phyloP scores from a whole-genome alignment of 148 eudicot species.

The Talinum fruticosum region DNA sequence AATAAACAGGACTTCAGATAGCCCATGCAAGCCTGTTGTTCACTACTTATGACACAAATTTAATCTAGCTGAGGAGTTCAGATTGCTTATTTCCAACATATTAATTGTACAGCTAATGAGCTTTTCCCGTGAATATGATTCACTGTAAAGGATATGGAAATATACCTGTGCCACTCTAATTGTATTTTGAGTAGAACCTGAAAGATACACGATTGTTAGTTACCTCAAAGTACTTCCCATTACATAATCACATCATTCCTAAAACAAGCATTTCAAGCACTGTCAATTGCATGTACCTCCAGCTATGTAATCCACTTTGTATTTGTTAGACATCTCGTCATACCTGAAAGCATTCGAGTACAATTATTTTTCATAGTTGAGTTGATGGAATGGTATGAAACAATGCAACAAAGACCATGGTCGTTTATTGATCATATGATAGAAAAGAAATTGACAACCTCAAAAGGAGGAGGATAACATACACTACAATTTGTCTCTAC shows the following conservation, averaged over 20 bases:
- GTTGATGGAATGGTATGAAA: background rate
- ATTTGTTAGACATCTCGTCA: constrained; percentile 76
- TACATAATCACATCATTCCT: background rate
- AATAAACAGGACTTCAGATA: background rate
- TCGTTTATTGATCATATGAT: background rate
- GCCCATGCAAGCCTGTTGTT: background rate
- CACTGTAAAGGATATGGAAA: background rate
- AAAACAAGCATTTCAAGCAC: background rate
- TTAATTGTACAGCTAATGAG: background rate
- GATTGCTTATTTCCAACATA: background rate
- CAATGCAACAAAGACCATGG: background rate
- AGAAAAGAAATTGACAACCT: background rate
- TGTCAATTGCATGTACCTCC: constrained; percentile 57
- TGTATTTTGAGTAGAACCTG: constrained; percentile 97
- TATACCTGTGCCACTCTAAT: constrained; percentile 93
- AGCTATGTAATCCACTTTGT: constrained; percentile 85
- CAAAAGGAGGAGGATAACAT: background rate
- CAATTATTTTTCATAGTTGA: background rate
- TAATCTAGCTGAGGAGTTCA: background rate
- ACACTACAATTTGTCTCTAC: background rate
- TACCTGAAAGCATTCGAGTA: constrained; percentile 45
- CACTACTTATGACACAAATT: background rate
- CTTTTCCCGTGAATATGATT: background rate
- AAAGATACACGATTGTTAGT: background rate
- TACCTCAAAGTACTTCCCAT: background rate